Percentiles rank a stretch among this genome's conserved stretches.
These are phyloP conservation scores for Centaurea solstitialis DNA, from an alignment of 129 eudicot species.

Conservation along the genomic window DNA sequence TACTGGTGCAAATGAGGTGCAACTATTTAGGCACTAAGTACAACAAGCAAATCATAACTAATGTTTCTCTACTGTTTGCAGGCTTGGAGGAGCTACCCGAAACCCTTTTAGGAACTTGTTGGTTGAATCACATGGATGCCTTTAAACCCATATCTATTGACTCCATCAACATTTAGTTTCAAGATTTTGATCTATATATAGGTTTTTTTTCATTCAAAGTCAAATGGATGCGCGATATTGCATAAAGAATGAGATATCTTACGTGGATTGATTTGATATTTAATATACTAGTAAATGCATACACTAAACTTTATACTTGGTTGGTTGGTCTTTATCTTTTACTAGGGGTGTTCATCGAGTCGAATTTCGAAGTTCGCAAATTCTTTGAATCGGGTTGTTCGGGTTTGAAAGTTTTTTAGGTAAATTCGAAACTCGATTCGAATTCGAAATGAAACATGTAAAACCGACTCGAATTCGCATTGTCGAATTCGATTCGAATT, in stretches of 20 bases:
- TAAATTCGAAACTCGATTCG: too few relatives aligned
- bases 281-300: too few relatives aligned
- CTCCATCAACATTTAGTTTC: slow-evolving; percentile 28
- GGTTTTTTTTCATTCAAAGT: neutral
- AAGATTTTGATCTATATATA: neutral
- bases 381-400: too few relatives aligned
- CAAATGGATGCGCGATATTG: neutral
- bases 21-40: neutral
- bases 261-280: too few relatives aligned
- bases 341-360: too few relatives aligned
- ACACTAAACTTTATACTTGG: too few relatives aligned
- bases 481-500: too few relatives aligned
- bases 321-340: too few relatives aligned
- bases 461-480: too few relatives aligned
- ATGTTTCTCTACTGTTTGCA: slow-evolving; percentile 1
- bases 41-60: neutral
- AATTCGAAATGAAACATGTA: too few relatives aligned
- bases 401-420: too few relatives aligned
- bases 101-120: slow-evolving; percentile 58
- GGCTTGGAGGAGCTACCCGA: slow-evolving; percentile 69
- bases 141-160: slow-evolving; percentile 43
- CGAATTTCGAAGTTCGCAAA: too few relatives aligned
- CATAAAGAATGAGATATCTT: neutral
- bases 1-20: slow-evolving; percentile 36
- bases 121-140: slow-evolving; percentile 59